Evolutionary conservation across 2,329 filamentous ascomycete species (phyloP), one percentile per base, ranked within the genome.

Genomic region (Paecilomyces dactylethromorphus): DNA sequence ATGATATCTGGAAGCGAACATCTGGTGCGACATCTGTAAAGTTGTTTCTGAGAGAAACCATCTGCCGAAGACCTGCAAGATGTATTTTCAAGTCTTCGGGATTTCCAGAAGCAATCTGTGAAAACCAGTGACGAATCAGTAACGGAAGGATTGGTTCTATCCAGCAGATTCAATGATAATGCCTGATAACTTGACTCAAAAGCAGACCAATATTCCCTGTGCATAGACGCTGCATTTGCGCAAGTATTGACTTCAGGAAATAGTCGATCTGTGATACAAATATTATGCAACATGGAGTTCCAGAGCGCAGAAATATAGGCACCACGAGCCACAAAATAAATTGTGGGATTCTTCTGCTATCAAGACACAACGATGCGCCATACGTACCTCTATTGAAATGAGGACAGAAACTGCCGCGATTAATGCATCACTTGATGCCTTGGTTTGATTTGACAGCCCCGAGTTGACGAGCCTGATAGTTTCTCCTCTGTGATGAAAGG

Each of bases 401-500:
- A 76, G 62, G 6, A 71, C 68, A 15, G 73, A 73, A 29, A 76
- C 73, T 0, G 73, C 72, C 18, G 72, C 72, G 57, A 76, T 75
- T 54, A 74, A 59, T 33, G 69, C 72, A 64, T 76, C 73, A 61
- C 73, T 76, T 8, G 72, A 65, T n/a, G 73, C 72, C 56, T 73
- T 73, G 33, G 68, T 64, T 32, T 70, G 71, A 56, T 73, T 70
- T 15, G 73, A 76, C 32, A 76, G 55, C 1, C 71, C 70, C 50
- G 73, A 69, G 52, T 76, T 75, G 54, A 76, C 73, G 49, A 75
- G 62, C 18, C 70, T 64, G 56, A 76, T 76, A 3, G 73, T 76
- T 59, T 75, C 72, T 11, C 73, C 73, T 7, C 73, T 69, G 53
- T 74, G 72, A 31, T 74, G 72, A 33, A 74, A 70, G 0, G 71